These are phyloP conservation scores for Globisporangium barbulae DNA, from an alignment of 352 stramenopile genomes.

Conservation along the genomic window DNA sequence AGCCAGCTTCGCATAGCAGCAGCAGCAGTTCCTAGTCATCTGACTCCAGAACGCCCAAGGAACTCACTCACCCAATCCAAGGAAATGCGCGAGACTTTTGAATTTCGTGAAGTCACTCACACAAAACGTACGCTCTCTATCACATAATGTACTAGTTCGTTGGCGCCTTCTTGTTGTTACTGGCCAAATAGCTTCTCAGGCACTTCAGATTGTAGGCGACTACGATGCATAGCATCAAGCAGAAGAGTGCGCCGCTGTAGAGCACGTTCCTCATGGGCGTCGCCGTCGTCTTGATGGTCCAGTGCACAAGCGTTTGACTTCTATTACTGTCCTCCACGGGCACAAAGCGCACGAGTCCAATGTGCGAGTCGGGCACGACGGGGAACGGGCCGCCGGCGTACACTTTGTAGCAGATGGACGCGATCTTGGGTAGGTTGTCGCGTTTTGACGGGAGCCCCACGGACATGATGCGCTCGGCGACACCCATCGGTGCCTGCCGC, in stretches of 20 bases:
- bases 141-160: too few species aligned
- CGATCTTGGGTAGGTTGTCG: not conserved
- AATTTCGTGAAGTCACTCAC: too few species aligned
- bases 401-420: not conserved
- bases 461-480: not conserved
- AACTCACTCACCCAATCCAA: too few species aligned
- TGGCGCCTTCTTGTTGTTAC: too few species aligned
- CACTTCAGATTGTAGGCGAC: not conserved
- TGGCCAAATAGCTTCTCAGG: too few species aligned
- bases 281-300: not conserved
- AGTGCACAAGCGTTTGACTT: not conserved
- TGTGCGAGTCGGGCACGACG: not conserved
- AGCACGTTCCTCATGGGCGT: not conserved
- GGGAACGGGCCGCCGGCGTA: not conserved
- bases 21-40: too few species aligned
- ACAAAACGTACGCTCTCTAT: too few species aligned
- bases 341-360: not conserved
- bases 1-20: too few species aligned
- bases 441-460: not conserved
- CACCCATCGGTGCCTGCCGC: not conserved
- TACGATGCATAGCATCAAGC: not conserved
- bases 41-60: too few species aligned
- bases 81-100: too few species aligned
- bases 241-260: not conserved
- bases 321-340: not conserved